Percentiles rank a stretch among this genome's conserved stretches.
phyloP scores from a whole-genome alignment of 352 stramenopile species.

The Pythium pyrilobum region DNA sequence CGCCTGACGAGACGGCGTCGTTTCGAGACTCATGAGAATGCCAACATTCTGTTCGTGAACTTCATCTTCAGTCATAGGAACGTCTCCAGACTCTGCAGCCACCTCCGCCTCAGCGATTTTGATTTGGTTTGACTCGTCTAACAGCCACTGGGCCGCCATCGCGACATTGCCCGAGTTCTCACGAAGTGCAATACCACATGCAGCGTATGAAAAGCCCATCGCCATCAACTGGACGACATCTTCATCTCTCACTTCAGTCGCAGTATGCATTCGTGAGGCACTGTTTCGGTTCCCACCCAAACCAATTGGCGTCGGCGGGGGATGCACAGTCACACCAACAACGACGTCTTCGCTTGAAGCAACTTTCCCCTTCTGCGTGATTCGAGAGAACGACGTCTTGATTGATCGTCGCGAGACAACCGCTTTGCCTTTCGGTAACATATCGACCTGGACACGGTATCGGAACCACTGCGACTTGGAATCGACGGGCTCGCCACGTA shows the following conservation, averaged over 20 bases:
- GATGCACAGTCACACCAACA: conserved; percentile 21
- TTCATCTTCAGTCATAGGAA: conserved; percentile 54
- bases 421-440: conserved; percentile 28
- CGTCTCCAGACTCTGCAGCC: conserved; percentile 41
- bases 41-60: conserved; percentile 60
- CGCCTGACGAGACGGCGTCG: conserved; percentile 41
- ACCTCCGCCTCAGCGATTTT: conserved; percentile 62
- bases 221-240: conserved; percentile 87
- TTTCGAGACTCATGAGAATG: conserved; percentile 62
- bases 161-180: conserved; percentile 61
- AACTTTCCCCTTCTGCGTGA: conserved; percentile 23
- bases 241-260: conserved; percentile 56
- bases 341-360: conserved; percentile 18
- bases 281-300: conserved; percentile 6
- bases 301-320: conserved; percentile 37
- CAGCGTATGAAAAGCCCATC: conserved; percentile 87
- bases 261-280: background rate
- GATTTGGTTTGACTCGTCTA: conserved; percentile 73
- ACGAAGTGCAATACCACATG: conserved; percentile 58
- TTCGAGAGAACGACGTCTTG: conserved; percentile 60
- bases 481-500: conserved; percentile 92
- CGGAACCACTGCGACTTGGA: conserved; percentile 85
- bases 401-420: conserved; percentile 64
- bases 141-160: conserved; percentile 77
- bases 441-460: conserved; percentile 77